Base-by-base conservation (phyloP, 108 stramenopile genomes). In the Pseudonitzschia delicatissima region DNA sequence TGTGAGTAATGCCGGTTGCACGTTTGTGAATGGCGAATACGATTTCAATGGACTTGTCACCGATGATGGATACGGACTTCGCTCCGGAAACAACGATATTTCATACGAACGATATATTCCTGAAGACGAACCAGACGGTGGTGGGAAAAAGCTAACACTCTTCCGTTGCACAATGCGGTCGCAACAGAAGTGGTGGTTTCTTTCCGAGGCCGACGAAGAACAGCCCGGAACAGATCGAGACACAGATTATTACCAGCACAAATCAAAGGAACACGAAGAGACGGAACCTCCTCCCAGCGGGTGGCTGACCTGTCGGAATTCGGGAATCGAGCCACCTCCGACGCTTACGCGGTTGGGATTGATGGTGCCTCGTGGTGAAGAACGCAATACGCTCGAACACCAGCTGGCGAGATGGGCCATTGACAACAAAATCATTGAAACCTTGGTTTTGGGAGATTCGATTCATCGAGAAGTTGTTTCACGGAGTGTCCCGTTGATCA, bases 161-260 rank as follows among this genome's bases (percentile, higher is more conserved):
- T 96, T 96, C 76, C 90, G 92, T 17, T 96, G 96, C 64, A 88
- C 84, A 40, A 98, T 98, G 98, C 83, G 96, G 36, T 94, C 93
- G 27, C 91, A 95, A 47, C 91, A 94, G 52, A 95, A 93, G 71
- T 98, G 98, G 98, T 98, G 98, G 98, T 98, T 97, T 68, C 86
- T 98, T 18, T 95, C 93, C 17, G 93, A 95, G 64, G 96, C 98
- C 4, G 98, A 98, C 57, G 81, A 88, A 52, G 85, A 91, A 40
- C 89, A 94, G 48, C 98, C 98, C 52, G 98, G 98, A 26, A 98
- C 98, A 4, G 98, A 98, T 67, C 90, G 94, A 53, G 98, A 98
- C 73, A 86, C 96, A 59, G 98, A 98, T 71, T 98, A 98, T 69
- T 98, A 98, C 74, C 94, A 97, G 77, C 94, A 97, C 79, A 94